phyloP scores from a whole-genome alignment of 768 basidiomycete genomes.

The Trametes cubensis region DNA sequence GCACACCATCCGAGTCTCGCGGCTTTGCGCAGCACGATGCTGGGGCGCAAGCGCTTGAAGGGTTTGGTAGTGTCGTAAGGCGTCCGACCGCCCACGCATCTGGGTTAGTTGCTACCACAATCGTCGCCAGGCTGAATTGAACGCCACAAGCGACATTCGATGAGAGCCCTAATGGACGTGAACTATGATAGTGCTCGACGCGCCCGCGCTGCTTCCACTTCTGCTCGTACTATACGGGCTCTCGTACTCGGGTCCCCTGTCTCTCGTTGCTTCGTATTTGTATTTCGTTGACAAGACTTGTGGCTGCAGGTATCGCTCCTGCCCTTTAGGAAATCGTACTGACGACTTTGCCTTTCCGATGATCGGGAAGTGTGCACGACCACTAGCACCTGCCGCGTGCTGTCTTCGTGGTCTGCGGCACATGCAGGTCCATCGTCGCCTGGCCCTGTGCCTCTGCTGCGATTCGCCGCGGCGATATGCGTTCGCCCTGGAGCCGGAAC shows the following conservation, averaged over 20 bases:
- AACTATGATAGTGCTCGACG: too few species aligned
- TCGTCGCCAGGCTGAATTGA: too few species aligned
- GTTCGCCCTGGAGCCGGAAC: slow-evolving; percentile 1
- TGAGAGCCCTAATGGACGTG: too few species aligned
- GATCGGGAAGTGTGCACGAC: not conserved
- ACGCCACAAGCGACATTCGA: too few species aligned
- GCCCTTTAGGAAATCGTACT: not conserved
- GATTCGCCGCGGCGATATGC: slow-evolving; percentile 8
- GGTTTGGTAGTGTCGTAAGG: not conserved
- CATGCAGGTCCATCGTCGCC: not conserved
- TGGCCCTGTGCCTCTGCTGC: not conserved
- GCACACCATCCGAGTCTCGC: not conserved
- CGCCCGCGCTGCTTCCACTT: not conserved
- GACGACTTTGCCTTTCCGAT: slow-evolving; percentile 3
- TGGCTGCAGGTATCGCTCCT: not conserved
- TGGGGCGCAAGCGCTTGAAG: not conserved
- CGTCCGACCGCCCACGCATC: not conserved
- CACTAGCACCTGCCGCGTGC: not conserved
- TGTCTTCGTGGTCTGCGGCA: not conserved
- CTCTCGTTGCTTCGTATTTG: not conserved
- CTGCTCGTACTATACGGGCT: not conserved
- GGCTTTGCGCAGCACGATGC: slow-evolving; percentile 2
- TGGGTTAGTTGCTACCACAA: too few species aligned
- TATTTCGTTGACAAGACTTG: not conserved
- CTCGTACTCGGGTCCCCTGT: not conserved